Base-by-base conservation (phyloP, 2,329 filamentous ascomycete genomes). In the Blastomyces parvus region DNA sequence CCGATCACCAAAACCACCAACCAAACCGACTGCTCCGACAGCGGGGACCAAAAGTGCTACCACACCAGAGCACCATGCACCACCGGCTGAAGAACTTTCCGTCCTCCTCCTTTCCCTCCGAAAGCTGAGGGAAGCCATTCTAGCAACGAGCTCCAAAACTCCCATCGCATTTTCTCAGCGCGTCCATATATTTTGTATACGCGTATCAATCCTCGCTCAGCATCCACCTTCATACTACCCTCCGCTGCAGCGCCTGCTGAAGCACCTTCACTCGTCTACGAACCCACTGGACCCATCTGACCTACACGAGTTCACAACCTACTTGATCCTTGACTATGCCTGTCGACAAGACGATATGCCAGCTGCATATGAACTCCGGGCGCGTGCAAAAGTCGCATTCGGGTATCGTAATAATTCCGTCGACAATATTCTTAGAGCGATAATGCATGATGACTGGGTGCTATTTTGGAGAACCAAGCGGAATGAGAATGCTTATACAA, bases 171-270 rank as follows among this genome's bases (percentile, higher is more conserved):
- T 99, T 75, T 87, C 93, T 0, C 86, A 89, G n/a, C 87, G 91
- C 69, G 90, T 87, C 19, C 96, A 97, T 76, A 86, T 96, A 66
- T 97, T 97, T 80, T 91, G 90, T 70, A 90, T 96, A 69, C 88
- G 92, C 62, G 82, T 92, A 33, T 87, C 89, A 30, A 87, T 99
- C 66, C 83, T 96, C 42, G 86, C 88, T 63, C 86, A 87, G 67
- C 88, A 95, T 69, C 89, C 88, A 69, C 90, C 96, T 69, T 91
- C 91, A 1, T 99, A 97, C 74, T 88, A 93, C 67, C 91, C 93
- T 0, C 91, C 93, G 0, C 84, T 97, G 27, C 83, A 89, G 48
- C 86, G 96, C 69, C 83, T 97, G 1, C 80, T 99, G 14, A 83
- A 86, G 55, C 77, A 79, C 8, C 86, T 97, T 65, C 89, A 95